Evolutionary conservation across 768 basidiomycete genomes (phyloP).

Genomic region (Leucogyrophana mollusca): DNA sequence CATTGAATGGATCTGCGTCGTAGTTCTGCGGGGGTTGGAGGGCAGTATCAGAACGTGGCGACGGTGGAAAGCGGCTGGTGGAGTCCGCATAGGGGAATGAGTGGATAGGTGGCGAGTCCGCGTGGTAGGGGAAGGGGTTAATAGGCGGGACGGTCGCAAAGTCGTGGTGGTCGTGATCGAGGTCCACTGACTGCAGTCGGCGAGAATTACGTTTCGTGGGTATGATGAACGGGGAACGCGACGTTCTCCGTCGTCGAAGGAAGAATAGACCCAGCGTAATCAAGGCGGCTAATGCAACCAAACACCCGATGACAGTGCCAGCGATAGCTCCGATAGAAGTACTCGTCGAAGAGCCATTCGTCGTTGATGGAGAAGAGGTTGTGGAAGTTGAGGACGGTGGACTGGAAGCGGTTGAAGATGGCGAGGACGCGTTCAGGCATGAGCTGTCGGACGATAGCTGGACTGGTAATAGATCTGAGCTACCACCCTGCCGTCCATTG

Average conservation of each 20-base stretch:
- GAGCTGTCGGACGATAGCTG: slow-evolving; percentile 43
- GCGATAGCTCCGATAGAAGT: slow-evolving; percentile 47
- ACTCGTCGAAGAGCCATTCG: slow-evolving; percentile 20
- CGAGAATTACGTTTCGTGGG: slow-evolving; percentile 25
- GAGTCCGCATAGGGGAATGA: slow-evolving; percentile 4
- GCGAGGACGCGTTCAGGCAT: slow-evolving; percentile 54
- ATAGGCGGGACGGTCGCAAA: slow-evolving; percentile 32
- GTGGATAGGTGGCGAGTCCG: slow-evolving; percentile 16
- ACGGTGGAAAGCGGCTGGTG: slow-evolving; percentile 7
- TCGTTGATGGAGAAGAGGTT: slow-evolving; percentile 18
- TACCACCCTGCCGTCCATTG: slow-evolving; percentile 52
- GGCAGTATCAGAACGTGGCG: background rate
- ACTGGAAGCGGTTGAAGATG: slow-evolving; percentile 45
- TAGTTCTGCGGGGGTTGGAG: too few species aligned
- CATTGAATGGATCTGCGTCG: background rate
- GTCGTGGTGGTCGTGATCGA: slow-evolving; percentile 23
- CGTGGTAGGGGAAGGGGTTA: slow-evolving; percentile 31
- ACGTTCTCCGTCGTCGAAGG: slow-evolving; percentile 31
- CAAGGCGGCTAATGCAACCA: slow-evolving; percentile 52
- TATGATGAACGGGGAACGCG: slow-evolving; percentile 26
- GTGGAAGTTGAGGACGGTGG: slow-evolving; percentile 20
- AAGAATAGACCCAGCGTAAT: slow-evolving; percentile 53
- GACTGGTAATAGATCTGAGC: slow-evolving; percentile 52
- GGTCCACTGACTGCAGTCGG: slow-evolving; percentile 38
- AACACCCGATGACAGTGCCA: slow-evolving; percentile 46